Percentiles rank a stretch among this genome's conserved stretches.
Evolutionary conservation across 1,284 basidiomycete genomes (phyloP).

Genomic region (Coriolopsis trogii): DNA sequence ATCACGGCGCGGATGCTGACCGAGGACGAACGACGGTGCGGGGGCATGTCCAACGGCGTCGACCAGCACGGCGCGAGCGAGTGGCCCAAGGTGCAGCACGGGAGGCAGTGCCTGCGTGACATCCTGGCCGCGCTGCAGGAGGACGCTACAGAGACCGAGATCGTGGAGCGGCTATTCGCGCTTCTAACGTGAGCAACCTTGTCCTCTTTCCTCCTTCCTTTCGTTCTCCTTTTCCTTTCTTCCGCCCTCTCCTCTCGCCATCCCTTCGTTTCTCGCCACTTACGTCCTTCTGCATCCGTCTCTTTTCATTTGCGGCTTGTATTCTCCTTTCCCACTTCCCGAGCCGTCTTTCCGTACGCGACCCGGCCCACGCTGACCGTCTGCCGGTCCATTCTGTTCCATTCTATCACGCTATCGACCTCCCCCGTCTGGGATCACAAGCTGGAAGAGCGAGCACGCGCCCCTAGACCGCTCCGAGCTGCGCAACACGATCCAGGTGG

Average conservation of each 20-base stretch:
- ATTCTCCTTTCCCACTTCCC: too few species aligned
- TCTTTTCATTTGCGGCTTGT: too few species aligned
- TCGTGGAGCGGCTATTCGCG: slow-evolving; percentile 60
- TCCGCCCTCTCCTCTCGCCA: background rate
- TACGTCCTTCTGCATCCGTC: slow-evolving; percentile 1
- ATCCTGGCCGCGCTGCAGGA: slow-evolving; percentile 40
- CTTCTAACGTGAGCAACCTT: slow-evolving; percentile 58
- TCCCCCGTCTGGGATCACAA: slow-evolving; percentile 28
- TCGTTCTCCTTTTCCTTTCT: background rate
- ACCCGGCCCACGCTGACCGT: too few species aligned
- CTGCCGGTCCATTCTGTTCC: too few species aligned
- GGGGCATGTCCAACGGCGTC: slow-evolving; percentile 74
- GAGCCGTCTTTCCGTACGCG: too few species aligned
- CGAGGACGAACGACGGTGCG: slow-evolving; percentile 48
- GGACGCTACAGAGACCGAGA: slow-evolving; percentile 47
- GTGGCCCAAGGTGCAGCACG: slow-evolving; percentile 76
- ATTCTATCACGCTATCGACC: too few species aligned
- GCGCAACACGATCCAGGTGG: slow-evolving; percentile 63
- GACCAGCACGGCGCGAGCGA: slow-evolving; percentile 56
- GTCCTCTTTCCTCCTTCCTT: slow-evolving; percentile 17
- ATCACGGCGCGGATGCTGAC: slow-evolving; percentile 57
- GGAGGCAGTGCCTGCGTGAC: slow-evolving; percentile 48
- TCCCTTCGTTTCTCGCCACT: slow-evolving; percentile 4
- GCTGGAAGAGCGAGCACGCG: slow-evolving; percentile 37
- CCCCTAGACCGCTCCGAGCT: slow-evolving; percentile 54